Base-by-base conservation (phyloP, 305 asterid species). In the Fraxinus sp. region DNA sequence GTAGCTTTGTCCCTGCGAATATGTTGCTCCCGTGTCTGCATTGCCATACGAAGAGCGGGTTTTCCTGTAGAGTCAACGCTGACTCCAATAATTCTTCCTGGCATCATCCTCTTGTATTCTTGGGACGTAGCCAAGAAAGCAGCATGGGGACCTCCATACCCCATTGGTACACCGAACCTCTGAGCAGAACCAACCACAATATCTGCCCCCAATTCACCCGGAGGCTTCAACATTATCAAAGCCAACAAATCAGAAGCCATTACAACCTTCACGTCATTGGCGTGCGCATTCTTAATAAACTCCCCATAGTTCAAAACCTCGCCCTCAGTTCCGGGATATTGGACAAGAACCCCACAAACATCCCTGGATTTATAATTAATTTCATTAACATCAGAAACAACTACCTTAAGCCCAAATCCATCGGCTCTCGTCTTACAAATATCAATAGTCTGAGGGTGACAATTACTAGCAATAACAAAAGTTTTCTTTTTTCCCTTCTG, bases 111-210 rank as follows among this genome's bases (percentile, higher is more conserved):
- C 87, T 95, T 95, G 82, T 95, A 95, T 90, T 95, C 99, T 81
- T 95, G 99, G 14, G 99, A 94, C 0, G 99, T 95, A 36, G 99
- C 99, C 89, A 96, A 86, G 91, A 96, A 96, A 35, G 98, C 99
- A 0, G 99, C 99, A 78, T 96, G 99, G 43, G 99, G 99, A 24
- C 99, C 99, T 11, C 99, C 99, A 82, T 96, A 96, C 16, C 99
- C 99, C 99, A 96, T 95, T 1, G 98, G 99, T 66, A 96, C 98
- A 32, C 99, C 99, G 85, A 96, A 96, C 88, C 99, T 92, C 90
- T 95, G 99, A 46, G 99, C 99, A 0, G 99, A 96, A 16, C 99
- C 98, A 39, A 96, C 92, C 84, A 91, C 99, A 78, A 96, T 94
- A 87, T 96, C 99, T 0, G 95, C 99, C 7, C 98, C 98, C 77